Evolutionary conservation across 192 early-diverging fungal genomes (phyloP).

Genomic region (Mortierella claussenii): DNA sequence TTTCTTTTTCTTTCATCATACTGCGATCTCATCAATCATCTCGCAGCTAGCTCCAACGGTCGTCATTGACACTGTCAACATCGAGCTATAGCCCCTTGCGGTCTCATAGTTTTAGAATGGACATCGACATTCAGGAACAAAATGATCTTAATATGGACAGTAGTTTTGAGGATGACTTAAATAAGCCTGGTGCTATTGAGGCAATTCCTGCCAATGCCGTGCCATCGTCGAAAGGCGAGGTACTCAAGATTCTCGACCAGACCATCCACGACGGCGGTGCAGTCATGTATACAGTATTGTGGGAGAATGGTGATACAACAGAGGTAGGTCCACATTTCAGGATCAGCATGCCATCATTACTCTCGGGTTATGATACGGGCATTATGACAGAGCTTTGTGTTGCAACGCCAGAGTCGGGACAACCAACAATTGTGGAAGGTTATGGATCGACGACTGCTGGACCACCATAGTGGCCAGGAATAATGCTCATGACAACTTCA

Average conservation of each 20-base stretch:
- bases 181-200: neutral
- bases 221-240: slow-evolving; percentile 25
- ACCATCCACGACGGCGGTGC: slow-evolving; percentile 44
- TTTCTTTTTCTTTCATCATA: too few relatives aligned
- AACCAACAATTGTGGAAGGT: neutral
- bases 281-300: slow-evolving; percentile 49
- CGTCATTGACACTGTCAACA: too few relatives aligned
- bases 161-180: neutral
- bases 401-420: too few relatives aligned
- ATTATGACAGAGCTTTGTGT: too few relatives aligned
- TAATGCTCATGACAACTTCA: neutral
- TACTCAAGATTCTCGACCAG: slow-evolving; percentile 45
- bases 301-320: slow-evolving; percentile 53
- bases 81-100: too few relatives aligned
- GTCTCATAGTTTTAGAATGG: too few relatives aligned
- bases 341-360: too few relatives aligned
- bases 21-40: too few relatives aligned
- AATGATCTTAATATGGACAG: slow-evolving; percentile 9
- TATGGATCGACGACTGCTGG: too few relatives aligned
- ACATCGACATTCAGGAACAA: slow-evolving; percentile 32
- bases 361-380: too few relatives aligned
- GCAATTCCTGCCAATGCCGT: neutral
- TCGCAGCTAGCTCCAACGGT: too few relatives aligned
- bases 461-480: slow-evolving; percentile 12
- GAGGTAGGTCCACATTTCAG: slow-evolving; percentile 31